Percentiles rank a stretch among this genome's conserved stretches.
Conservation (phyloP, 495 filamentous ascomycete species). For the Parathielavia hyrcaniae region DNA sequence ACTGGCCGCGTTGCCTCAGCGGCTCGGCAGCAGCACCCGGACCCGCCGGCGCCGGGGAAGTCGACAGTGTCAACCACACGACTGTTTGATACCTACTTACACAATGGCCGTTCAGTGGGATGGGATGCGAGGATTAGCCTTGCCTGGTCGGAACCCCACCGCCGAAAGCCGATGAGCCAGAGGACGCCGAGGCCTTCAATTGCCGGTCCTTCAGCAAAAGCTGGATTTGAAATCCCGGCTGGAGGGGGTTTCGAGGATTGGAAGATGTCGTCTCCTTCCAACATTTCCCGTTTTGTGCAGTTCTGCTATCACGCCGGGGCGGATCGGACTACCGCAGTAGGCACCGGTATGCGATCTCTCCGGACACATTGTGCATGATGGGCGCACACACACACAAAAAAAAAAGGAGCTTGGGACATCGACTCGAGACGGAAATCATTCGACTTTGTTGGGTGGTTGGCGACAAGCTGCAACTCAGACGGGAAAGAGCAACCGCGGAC, state of each 20-base stretch:
- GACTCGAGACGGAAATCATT: neutral
- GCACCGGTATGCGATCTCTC: conserved; percentile 10
- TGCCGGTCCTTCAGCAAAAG: neutral
- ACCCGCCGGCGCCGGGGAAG: neutral
- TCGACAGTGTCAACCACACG: conserved; percentile 13
- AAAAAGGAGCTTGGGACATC: neutral
- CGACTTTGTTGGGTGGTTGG: conserved; percentile 5
- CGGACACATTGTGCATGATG: conserved; percentile 4
- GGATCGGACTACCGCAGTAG: neutral
- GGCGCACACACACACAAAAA: conserved; percentile 1
- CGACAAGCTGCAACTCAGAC: neutral
- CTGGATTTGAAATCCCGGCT: neutral
- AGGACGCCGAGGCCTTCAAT: conserved; percentile 9
- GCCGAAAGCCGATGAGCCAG: conserved; percentile 17
- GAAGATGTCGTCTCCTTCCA: neutral
- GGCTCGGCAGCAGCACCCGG: conserved; percentile 19
- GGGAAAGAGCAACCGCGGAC: conserved; percentile 11
- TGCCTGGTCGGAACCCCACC: conserved; percentile 20
- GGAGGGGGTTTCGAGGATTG: neutral
- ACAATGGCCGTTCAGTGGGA: conserved; percentile 13
- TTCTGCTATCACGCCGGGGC: neutral
- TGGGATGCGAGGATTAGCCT: conserved; percentile 12
- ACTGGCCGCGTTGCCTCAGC: conserved; percentile 14
- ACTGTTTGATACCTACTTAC: conserved; percentile 29
- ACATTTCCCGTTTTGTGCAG: conserved; percentile 1